These are phyloP conservation scores for thale cress (Arabidopsis thaliana) DNA, from an alignment of 345 rosid genomes.

Conservation along the genomic window DNA sequence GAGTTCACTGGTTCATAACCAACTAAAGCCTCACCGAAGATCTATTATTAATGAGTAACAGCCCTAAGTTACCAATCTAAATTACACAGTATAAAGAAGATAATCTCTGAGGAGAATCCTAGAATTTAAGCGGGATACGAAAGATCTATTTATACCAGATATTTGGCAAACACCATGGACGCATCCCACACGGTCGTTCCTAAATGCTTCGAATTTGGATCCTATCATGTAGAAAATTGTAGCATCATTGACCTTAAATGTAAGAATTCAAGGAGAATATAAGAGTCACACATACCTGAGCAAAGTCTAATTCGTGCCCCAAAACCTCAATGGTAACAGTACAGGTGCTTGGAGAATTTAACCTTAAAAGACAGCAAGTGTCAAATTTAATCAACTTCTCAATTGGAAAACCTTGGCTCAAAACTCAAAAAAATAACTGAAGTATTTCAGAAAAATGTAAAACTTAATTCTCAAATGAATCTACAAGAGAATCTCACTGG, in stretches of 20 bases:
- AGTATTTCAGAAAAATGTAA: background rate
- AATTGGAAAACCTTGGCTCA: background rate
- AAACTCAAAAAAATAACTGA: background rate
- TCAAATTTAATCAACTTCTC: conserved; percentile 13
- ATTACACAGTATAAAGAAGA: conserved; percentile 15
- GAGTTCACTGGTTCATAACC: background rate
- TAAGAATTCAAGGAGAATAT: conserved; percentile 12
- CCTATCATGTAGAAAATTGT: conserved; percentile 53
- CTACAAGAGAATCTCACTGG: conserved; percentile 9
- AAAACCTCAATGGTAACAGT: conserved; percentile 67
- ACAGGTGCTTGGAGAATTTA: conserved; percentile 83
- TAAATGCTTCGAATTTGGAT: conserved; percentile 93
- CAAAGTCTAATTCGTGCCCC: conserved; percentile 76
- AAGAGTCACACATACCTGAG: conserved; percentile 62
- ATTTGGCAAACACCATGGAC: conserved; percentile 87
- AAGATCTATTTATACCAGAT: conserved; percentile 56
- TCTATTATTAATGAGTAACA: too few species aligned
- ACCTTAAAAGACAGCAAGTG: conserved; percentile 47
- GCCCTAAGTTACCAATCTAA: background rate
- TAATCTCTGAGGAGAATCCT: background rate
- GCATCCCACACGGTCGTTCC: conserved; percentile 99
- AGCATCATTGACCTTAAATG: conserved; percentile 1
- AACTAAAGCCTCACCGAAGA: background rate
- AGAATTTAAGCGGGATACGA: conserved; percentile 8
- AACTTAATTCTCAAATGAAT: background rate